These are phyloP conservation scores for Penicillium verrucosum DNA, from an alignment of 2,329 filamentous ascomycete species.

Conservation along the genomic window DNA sequence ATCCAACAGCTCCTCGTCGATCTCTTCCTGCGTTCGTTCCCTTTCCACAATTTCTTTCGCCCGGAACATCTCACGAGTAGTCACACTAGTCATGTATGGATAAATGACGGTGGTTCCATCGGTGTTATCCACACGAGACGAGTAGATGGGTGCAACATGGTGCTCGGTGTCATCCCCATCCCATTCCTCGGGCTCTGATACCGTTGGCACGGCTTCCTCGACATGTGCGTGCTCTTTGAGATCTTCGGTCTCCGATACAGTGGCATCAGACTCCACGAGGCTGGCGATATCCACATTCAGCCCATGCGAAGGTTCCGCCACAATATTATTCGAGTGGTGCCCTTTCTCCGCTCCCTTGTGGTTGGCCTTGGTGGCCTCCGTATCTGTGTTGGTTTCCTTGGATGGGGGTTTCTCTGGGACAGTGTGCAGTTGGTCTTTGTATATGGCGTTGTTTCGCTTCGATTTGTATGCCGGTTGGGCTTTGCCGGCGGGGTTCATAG, in stretches of 20 bases:
- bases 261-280: slow-evolving; percentile 20
- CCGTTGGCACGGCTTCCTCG: slow-evolving; percentile 26
- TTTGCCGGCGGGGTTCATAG: slow-evolving; percentile 33
- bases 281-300: not conserved
- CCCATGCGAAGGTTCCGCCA: slow-evolving; percentile 6
- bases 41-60: slow-evolving; percentile 65
- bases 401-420: slow-evolving; percentile 33
- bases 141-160: slow-evolving; percentile 73
- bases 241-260: slow-evolving; percentile 15
- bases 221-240: slow-evolving; percentile 3
- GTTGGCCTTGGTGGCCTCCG: slow-evolving; percentile 5
- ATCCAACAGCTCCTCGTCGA: slow-evolving; percentile 87
- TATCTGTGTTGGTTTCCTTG: slow-evolving; percentile 28
- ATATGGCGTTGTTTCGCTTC: slow-evolving; percentile 54
- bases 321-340: not conserved
- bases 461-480: slow-evolving; percentile 30
- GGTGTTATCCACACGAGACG: slow-evolving; percentile 71
- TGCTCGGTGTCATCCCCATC: slow-evolving; percentile 72
- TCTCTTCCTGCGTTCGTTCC: slow-evolving; percentile 66
- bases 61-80: slow-evolving; percentile 66
- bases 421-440: slow-evolving; percentile 49
- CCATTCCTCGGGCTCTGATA: slow-evolving; percentile 63
- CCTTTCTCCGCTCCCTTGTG: slow-evolving; percentile 11
- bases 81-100: slow-evolving; percentile 59
- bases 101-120: slow-evolving; percentile 65